Conservation (phyloP, 108 stramenopile species). For the Seminavis robusta region DNA sequence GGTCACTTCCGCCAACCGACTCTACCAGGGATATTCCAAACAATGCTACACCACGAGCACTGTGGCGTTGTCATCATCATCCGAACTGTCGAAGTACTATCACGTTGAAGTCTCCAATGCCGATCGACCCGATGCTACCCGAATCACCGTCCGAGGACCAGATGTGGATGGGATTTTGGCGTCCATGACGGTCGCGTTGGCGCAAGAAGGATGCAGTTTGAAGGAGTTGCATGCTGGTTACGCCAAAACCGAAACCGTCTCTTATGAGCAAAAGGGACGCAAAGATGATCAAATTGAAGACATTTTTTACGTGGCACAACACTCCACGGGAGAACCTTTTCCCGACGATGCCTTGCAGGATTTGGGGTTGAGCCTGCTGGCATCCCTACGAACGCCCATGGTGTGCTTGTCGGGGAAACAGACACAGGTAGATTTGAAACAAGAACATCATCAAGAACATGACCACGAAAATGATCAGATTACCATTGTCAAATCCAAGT, state of each 20-base stretch:
- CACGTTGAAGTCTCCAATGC: constrained; percentile 20
- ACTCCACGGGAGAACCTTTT: constrained; percentile 33
- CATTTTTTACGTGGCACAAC: constrained; percentile 42
- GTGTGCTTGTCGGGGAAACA: neutral
- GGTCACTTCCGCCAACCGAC: too few species aligned
- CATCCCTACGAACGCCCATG: constrained; percentile 11
- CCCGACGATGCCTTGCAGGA: constrained; percentile 45
- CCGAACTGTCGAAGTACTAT: constrained; percentile 3
- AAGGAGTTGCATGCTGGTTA: constrained; percentile 54
- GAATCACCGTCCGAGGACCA: constrained; percentile 42
- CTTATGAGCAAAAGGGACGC: neutral
- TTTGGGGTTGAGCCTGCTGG: constrained; percentile 34
- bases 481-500: too few species aligned
- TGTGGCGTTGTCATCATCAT: too few species aligned
- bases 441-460: neutral
- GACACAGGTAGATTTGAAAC: neutral
- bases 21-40: too few species aligned
- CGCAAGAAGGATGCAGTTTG: constrained; percentile 33
- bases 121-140: constrained; percentile 1
- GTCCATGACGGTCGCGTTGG: constrained; percentile 48
- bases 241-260: constrained; percentile 6
- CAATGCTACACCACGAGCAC: too few species aligned
- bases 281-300: constrained; percentile 33
- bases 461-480: neutral
- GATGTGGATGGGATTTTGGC: constrained; percentile 66